Conservation (phyloP, 163 green algal genomes). For the Coccomyxa subellipsoidea region DNA sequence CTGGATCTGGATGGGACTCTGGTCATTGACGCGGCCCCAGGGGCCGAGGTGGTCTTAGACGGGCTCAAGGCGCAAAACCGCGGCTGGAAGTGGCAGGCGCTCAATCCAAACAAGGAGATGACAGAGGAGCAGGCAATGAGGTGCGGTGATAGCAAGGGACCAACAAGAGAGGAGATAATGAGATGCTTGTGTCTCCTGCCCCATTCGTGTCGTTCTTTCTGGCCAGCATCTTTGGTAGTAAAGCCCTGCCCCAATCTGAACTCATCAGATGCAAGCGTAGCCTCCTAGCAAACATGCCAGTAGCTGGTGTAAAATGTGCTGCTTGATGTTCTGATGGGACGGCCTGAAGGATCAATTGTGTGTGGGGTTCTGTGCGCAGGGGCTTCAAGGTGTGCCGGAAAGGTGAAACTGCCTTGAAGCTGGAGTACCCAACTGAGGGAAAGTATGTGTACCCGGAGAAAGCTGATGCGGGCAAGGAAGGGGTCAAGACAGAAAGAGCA, state of each 20-base stretch:
- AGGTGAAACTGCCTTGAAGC: neutral
- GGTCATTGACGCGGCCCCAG: conserved; percentile 45
- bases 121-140: conserved; percentile 67
- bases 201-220: no score
- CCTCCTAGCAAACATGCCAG: no score
- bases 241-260: no score
- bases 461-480: neutral
- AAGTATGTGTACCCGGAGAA: neutral
- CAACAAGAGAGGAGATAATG: no score
- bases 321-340: no score
- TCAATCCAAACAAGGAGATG: conserved; percentile 34
- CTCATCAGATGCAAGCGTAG: no score
- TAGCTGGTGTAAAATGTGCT: no score
- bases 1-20: conserved; percentile 73
- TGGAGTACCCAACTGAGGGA: neutral
- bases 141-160: no score
- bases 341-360: no score
- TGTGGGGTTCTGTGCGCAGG: neutral
- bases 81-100: conserved; percentile 74
- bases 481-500: neutral
- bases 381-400: neutral
- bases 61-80: conserved; percentile 64
- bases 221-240: no score
- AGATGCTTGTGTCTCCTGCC: no score
- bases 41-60: conserved; percentile 49